Evolutionary conservation across 129 eudicot genomes (phyloP).

Genomic region (Artemisia tridentata): DNA sequence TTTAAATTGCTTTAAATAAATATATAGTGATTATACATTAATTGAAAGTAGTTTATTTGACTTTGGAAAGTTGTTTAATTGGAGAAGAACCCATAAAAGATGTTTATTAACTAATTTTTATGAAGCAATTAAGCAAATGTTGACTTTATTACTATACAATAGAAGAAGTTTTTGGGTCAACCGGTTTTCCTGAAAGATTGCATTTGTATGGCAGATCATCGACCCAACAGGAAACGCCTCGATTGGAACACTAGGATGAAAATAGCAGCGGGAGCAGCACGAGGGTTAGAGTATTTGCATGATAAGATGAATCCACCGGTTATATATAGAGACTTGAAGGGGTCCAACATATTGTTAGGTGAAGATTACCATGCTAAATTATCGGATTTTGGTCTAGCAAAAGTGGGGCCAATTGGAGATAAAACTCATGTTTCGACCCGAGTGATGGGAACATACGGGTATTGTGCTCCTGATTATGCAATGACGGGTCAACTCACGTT

Average conservation of each 20-base stretch:
- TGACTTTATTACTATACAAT: constrained; percentile 1
- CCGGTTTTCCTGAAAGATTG: constrained; percentile 3
- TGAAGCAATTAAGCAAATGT: background rate
- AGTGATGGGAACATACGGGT: constrained; percentile 98
- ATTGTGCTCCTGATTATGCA: constrained; percentile 98
- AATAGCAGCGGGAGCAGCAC: constrained; percentile 94
- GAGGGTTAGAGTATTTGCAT: constrained; percentile 88
- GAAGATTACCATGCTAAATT: constrained; percentile 77
- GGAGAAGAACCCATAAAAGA: background rate
- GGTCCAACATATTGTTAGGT: constrained; percentile 89
- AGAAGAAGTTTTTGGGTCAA: background rate
- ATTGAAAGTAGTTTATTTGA: constrained; percentile 10
- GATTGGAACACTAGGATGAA: constrained; percentile 96
- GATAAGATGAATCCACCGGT: constrained; percentile 86
- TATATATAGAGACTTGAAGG: constrained; percentile 87
- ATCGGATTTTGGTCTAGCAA: constrained; percentile 96
- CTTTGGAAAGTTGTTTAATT: constrained; percentile 9
- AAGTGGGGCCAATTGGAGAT: constrained; percentile 88
- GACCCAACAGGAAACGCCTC: constrained; percentile 42
- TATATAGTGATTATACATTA: background rate
- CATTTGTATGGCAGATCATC: constrained; percentile 38
- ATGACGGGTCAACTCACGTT: constrained; percentile 96
- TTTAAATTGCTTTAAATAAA: constrained; percentile 16
- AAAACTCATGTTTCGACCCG: constrained; percentile 93
- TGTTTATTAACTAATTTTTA: background rate